Base-by-base conservation (phyloP, 768 basidiomycete genomes). In the Dentipellis fragilis region DNA sequence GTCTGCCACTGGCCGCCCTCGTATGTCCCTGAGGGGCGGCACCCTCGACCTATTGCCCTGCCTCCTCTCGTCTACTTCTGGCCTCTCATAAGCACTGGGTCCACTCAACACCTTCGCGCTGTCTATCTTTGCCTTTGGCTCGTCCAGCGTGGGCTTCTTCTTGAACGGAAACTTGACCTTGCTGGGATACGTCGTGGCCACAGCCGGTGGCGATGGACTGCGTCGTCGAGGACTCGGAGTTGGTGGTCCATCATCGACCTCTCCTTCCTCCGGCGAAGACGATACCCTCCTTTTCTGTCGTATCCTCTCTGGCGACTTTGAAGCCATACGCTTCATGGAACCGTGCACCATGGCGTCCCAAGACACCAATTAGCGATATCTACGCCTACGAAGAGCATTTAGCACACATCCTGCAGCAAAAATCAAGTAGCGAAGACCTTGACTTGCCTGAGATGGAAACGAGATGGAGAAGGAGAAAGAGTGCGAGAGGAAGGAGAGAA, bases 101-200 rank as follows among this genome's bases (percentile, higher is more conserved):
- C 29, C 42, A 7, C 42, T 45, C 42, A 45, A 7, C 2, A 45
- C 42, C 7, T 45, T 45, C 3, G 29, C 29, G 6, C 29, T 14
- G 7, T 23, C 19, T 16, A 35, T 14, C 51, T 3, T 51, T 19
- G 35, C 29, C 19, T 14, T 21, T 36, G 23, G 35, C 51, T 38
- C 34, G 34, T 36, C 34, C n/a, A 19, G 16, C 42, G 29, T 29
- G 6, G 51, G 49, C 53, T 70, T 68, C 72, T 77, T 66, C 70
- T 89, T 90, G 73, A 90, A 89, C 1, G 89, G 89, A 68, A 87
- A 89, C 9, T 84, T 80, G 21, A 87, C 77, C 64, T 79, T 81
- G 17, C 72, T 49, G 50, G 65, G 63, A 51, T 66, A 70, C 62
- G 65, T 80, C 69, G 61, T 59, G 17, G 58, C 63, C 19, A 62